phyloP scores from a whole-genome alignment of 148 eudicot genomes.

The Silene latifolia region DNA sequence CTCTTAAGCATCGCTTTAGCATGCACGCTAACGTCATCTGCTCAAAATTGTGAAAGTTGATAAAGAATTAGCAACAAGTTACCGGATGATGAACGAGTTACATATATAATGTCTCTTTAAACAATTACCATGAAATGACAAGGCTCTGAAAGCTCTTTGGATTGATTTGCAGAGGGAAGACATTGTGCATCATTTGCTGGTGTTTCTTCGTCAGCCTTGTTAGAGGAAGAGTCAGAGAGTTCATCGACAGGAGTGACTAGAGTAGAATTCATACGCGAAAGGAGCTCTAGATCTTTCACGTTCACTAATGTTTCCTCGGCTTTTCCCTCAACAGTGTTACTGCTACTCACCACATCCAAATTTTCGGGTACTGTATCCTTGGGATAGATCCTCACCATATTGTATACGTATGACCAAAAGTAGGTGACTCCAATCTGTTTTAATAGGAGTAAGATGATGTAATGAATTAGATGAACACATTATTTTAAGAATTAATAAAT shows the following conservation, averaged over 20 bases:
- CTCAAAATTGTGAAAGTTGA: background rate
- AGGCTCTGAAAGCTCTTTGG: background rate
- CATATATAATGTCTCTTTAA: background rate
- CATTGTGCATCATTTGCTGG: background rate
- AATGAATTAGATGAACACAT: background rate
- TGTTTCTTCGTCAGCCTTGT: slow-evolving; percentile 1
- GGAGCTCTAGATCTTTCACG: slow-evolving; percentile 7
- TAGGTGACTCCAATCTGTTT: slow-evolving; percentile 70
- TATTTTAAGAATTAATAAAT: background rate
- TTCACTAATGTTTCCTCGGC: slow-evolving; percentile 7
- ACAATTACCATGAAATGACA: background rate
- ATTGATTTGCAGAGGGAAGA: slow-evolving; percentile 2
- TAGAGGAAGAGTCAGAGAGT: slow-evolving; percentile 2
- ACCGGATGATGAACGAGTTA: background rate
- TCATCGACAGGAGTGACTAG: background rate
- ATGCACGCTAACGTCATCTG: slow-evolving; percentile 24
- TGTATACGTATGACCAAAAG: slow-evolving; percentile 80
- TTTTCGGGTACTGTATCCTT: slow-evolving; percentile 13
- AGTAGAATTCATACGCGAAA: background rate
- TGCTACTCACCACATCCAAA: background rate
- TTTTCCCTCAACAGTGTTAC: background rate
- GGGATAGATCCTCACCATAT: slow-evolving; percentile 59
- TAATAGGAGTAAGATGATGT: no score
- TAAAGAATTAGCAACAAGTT: no score
- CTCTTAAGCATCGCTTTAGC: slow-evolving; percentile 23